These are phyloP conservation scores for Pseudopyrenochaeta lycopersici DNA, from an alignment of 2,329 filamentous ascomycete genomes.

Conservation along the genomic window DNA sequence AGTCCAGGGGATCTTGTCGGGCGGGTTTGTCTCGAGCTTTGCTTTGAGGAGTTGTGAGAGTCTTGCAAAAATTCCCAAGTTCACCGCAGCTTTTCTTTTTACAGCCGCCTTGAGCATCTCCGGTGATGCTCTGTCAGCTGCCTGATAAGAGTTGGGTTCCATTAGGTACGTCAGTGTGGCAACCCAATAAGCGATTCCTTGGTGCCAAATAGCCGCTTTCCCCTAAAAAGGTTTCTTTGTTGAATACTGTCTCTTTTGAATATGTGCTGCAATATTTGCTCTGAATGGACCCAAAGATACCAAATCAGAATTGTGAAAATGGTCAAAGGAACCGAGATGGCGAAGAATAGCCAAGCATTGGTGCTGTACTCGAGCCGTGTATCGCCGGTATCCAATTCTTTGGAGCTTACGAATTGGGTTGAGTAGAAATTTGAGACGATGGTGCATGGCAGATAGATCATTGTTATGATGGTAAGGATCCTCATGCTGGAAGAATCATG, in stretches of 20 bases:
- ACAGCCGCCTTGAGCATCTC: background rate
- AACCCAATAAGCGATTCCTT: background rate
- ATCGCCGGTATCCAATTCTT: constrained; percentile 7
- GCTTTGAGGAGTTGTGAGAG: background rate
- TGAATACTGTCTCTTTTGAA: background rate
- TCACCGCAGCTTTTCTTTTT: background rate
- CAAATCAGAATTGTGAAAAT: constrained; percentile 28
- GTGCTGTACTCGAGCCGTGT: constrained; percentile 20
- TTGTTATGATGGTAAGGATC: constrained; percentile 32
- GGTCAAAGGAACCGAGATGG: constrained; percentile 30
- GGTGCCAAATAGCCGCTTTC: background rate
- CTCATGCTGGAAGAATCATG: constrained; percentile 32
- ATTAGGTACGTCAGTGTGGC: constrained; percentile 1
- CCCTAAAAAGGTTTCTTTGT: background rate
- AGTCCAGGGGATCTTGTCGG: background rate
- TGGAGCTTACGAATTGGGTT: constrained; percentile 32
- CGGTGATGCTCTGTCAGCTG: background rate
- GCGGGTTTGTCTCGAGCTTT: background rate
- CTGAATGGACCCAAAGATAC: constrained; percentile 26
- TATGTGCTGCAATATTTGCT: constrained; percentile 6
- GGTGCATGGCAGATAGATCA: constrained; percentile 36
- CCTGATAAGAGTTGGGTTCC: background rate
- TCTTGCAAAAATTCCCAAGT: background rate
- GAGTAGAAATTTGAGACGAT: constrained; percentile 39
- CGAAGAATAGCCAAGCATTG: constrained; percentile 34